These are phyloP conservation scores for Amanita rimosa DNA, from an alignment of 768 basidiomycete genomes.

Conservation along the genomic window DNA sequence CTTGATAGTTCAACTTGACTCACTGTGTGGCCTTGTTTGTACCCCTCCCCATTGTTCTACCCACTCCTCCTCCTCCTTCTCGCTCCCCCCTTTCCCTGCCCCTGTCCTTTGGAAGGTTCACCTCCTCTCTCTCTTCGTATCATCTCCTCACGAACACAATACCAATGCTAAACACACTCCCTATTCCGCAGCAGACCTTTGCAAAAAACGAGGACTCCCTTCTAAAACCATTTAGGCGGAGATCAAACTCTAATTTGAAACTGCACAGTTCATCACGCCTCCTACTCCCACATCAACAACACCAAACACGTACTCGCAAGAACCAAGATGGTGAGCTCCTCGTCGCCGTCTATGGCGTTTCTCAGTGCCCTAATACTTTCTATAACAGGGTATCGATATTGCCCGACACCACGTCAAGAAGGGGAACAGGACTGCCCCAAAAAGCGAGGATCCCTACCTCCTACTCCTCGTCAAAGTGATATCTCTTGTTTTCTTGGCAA, in stretches of 20 bases:
- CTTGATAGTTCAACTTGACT: slow-evolving; percentile 47
- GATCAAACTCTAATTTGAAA: slow-evolving; percentile 27
- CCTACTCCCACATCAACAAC: slow-evolving; percentile 25
- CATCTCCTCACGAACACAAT: not conserved
- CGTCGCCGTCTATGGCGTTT: slow-evolving; percentile 20
- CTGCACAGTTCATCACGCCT: slow-evolving; percentile 67
- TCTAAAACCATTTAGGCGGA: slow-evolving; percentile 23
- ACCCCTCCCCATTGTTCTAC: slow-evolving; percentile 2
- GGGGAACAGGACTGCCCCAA: slow-evolving; percentile 86
- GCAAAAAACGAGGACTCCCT: no score
- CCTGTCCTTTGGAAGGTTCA: not conserved
- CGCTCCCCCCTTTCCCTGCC: not conserved
- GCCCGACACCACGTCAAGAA: slow-evolving; percentile 98
- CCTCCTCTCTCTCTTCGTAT: not conserved
- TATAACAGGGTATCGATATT: slow-evolving; percentile 85
- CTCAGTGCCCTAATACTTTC: not conserved
- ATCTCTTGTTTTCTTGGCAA: slow-evolving; percentile 8
- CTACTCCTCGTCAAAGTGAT: slow-evolving; percentile 95
- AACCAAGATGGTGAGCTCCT: slow-evolving; percentile 75
- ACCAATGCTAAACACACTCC: not conserved
- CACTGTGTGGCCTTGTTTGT: slow-evolving; percentile 35
- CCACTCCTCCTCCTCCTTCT: not conserved
- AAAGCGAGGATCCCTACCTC: slow-evolving; percentile 99
- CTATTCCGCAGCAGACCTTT: no score
- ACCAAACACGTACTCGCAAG: slow-evolving; percentile 45